These are phyloP conservation scores for Adenanthera pavonina DNA, from an alignment of 306 rosid genomes.

Conservation along the genomic window DNA sequence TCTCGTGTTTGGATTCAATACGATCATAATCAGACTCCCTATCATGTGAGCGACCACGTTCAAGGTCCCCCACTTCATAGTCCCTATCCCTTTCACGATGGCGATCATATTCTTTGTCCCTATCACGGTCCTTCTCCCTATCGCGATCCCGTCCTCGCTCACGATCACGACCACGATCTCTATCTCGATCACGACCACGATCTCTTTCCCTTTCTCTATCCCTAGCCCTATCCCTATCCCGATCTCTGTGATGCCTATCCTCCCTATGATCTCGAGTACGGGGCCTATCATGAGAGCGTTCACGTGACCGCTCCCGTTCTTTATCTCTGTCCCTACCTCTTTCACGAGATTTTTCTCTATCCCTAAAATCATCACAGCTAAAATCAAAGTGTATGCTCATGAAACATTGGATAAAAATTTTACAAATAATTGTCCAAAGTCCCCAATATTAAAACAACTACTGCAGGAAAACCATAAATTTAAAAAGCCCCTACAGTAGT, in stretches of 20 bases:
- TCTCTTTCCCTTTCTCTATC: conserved; percentile 79
- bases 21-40: conserved; percentile 71
- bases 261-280: conserved; percentile 89
- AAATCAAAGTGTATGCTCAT: conserved; percentile 13
- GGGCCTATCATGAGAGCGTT: conserved; percentile 74
- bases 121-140: conserved; percentile 58
- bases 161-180: conserved; percentile 67
- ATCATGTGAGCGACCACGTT: conserved; percentile 75
- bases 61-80: conserved; percentile 69
- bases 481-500: neutral
- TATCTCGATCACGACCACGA: conserved; percentile 77
- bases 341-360: conserved; percentile 89
- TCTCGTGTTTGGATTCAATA: conserved; percentile 74
- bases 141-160: conserved; percentile 70
- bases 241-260: conserved; percentile 90
- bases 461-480: neutral
- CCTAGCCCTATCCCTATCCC: conserved; percentile 72
- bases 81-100: conserved; percentile 81
- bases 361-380: conserved; percentile 58
- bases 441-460: conserved; percentile 16
- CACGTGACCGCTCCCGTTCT: conserved; percentile 73
- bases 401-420: neutral
- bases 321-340: conserved; percentile 76
- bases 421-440: neutral
- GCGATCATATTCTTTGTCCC: conserved; percentile 60